phyloP scores from a whole-genome alignment of 2,329 filamentous ascomycete genomes.

The Scedosporium apiospermum region DNA sequence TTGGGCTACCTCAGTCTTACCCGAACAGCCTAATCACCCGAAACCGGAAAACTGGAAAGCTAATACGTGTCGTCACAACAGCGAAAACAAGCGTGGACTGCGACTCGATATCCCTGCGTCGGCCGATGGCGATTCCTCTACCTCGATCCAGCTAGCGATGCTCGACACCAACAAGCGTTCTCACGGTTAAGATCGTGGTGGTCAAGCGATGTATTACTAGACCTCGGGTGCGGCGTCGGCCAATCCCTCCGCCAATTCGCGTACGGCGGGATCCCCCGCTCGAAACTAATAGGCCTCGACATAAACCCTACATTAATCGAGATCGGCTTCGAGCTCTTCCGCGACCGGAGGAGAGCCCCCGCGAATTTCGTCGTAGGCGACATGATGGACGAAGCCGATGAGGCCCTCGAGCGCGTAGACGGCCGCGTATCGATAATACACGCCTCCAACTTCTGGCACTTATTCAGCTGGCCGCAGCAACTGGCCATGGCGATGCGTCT shows the following conservation, averaged over 20 bases:
- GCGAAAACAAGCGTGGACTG: constrained; percentile 36
- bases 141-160: constrained; percentile 29
- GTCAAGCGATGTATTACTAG: constrained; percentile 32
- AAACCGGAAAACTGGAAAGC: neutral
- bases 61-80: constrained; percentile 12
- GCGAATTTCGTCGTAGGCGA: constrained; percentile 38
- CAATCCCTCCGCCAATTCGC: constrained; percentile 40
- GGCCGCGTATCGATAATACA: constrained; percentile 37
- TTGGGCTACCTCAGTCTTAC: no score
- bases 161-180: constrained; percentile 31
- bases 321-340: constrained; percentile 55
- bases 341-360: constrained; percentile 28
- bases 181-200: constrained; percentile 27
- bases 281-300: constrained; percentile 40
- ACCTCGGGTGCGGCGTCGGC: constrained; percentile 42
- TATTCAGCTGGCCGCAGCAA: constrained; percentile 38
- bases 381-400: constrained; percentile 32
- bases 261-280: constrained; percentile 36
- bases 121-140: constrained; percentile 41
- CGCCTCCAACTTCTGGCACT: constrained; percentile 39
- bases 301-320: constrained; percentile 40
- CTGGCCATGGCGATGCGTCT: constrained; percentile 33
- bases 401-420: constrained; percentile 21
- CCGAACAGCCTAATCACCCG: no score
- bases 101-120: constrained; percentile 33